Base-by-base conservation (phyloP, 805 yeast genomes). In the Saturnispora diversa region DNA sequence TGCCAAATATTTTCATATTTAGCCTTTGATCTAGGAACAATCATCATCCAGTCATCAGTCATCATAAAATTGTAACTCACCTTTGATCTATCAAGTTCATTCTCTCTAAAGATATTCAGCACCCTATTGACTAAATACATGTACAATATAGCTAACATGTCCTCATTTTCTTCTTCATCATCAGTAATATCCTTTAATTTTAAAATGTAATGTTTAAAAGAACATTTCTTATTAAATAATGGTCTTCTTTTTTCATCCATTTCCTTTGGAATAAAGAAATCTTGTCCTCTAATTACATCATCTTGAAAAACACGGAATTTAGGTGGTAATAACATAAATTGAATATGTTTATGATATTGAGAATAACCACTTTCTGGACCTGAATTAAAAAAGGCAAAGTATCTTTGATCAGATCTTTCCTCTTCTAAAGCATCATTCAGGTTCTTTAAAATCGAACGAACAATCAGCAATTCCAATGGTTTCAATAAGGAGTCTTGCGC, bases 341-440 rank as follows among this genome's bases (percentile, higher is more conserved):
- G 98, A 47, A 92, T 61, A 62, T 90, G 98, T 56, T 84, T 86
- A 64, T 90, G 98, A 35, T 84, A 80, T 54, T 87, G 92, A 0
- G 96, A 86, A n/a, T 95, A 95, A 1, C 97, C 98, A 46, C 94
- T 77, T 50, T 76, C 70, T 15, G 78, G 76, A 6, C 98, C 98
- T 54, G 85, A 78, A 60, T 90, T 90, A 70, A 76, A 90, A 60
- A 90, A 90, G 0, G 87, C 87, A 56, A 88, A 68, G 69, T 84
- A 80, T 42, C 73, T 68, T 27, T 63, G 41, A 5, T 42, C 62
- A 22, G 62, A 64, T 12, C 58, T 64, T 17, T 56, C 62, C 2
- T 55, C 37, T 23, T 34, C 41, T n/a, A 24, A 16, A 47, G 45
- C 58, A 42, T 60, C 59, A 51, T 75, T 74, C 38, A 82, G 63